phyloP scores from a whole-genome alignment of 306 rosid genomes.

The Amphicarpaea edgeworthii region DNA sequence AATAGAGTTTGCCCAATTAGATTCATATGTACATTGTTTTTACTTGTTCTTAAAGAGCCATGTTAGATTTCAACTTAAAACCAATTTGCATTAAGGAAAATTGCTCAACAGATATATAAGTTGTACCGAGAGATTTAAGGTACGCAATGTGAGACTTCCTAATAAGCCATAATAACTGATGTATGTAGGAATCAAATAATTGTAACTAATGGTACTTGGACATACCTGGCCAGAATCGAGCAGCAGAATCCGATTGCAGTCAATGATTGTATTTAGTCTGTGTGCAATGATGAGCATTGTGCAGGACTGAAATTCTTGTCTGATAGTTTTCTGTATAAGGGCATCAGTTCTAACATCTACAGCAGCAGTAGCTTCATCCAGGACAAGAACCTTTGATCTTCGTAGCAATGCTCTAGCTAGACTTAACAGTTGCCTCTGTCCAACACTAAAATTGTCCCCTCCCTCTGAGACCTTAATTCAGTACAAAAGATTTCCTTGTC shows the following conservation, averaged over 20 bases:
- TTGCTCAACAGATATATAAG: too few relatives aligned
- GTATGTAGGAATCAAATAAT: constrained; percentile 20
- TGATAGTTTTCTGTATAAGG: constrained; percentile 85
- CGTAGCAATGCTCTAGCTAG: constrained; percentile 86
- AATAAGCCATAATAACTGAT: neutral
- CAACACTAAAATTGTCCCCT: constrained; percentile 95
- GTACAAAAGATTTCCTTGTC: constrained; percentile 32
- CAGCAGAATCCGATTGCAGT: constrained; percentile 73
- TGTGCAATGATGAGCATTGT: constrained; percentile 94
- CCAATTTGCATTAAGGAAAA: too few relatives aligned
- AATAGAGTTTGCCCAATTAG: neutral
- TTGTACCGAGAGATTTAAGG: too few relatives aligned
- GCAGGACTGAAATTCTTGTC: constrained; percentile 83
- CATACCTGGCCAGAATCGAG: constrained; percentile 83
- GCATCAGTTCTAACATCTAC: constrained; percentile 93
- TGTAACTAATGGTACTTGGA: constrained; percentile 21
- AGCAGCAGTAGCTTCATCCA: constrained; percentile 97
- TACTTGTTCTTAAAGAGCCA: neutral
- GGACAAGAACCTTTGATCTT: constrained; percentile 86
- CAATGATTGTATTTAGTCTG: constrained; percentile 85
- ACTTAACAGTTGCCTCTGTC: constrained; percentile 89
- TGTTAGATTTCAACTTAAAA: too few relatives aligned
- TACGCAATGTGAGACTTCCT: too few relatives aligned
- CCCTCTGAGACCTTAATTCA: constrained; percentile 78
- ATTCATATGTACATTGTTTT: neutral